These are phyloP conservation scores for Neurospora terricola DNA, from an alignment of 495 filamentous ascomycete genomes.

Conservation along the genomic window DNA sequence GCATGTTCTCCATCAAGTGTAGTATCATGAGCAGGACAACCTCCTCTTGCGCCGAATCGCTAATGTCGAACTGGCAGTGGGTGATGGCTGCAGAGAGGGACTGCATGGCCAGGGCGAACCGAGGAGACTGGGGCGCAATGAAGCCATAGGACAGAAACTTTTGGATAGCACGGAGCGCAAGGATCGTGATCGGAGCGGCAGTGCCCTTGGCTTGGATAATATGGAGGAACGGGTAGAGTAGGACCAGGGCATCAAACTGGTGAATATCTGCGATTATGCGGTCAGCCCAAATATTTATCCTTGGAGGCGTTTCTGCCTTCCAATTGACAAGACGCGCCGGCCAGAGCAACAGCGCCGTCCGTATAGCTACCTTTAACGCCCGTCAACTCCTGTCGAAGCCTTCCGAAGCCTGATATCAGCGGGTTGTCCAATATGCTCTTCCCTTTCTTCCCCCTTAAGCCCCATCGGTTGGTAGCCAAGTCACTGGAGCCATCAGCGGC, in stretches of 20 bases:
- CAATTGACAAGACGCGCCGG: not conserved
- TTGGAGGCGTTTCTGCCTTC: not conserved
- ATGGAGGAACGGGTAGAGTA: constrained; percentile 93
- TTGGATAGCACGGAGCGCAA: constrained; percentile 88
- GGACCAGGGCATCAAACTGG: constrained; percentile 76
- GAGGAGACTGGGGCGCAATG: constrained; percentile 69
- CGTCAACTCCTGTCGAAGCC: constrained; percentile 78
- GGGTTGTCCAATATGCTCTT: constrained; percentile 99
- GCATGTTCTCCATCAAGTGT: constrained; percentile 96
- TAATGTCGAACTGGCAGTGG: constrained; percentile 95
- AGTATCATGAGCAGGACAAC: constrained; percentile 88
- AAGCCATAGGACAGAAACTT: constrained; percentile 97
- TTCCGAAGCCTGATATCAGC: constrained; percentile 88
- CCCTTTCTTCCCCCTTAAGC: constrained; percentile 88
- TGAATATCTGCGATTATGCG: constrained; percentile 55
- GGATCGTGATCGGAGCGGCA: constrained; percentile 88
- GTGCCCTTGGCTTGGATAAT: constrained; percentile 95
- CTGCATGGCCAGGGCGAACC: constrained; percentile 87
- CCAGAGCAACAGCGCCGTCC: not conserved
- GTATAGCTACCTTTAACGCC: constrained; percentile 60
- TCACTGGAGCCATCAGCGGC: constrained; percentile 27
- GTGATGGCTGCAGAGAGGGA: constrained; percentile 89
- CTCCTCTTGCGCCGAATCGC: constrained; percentile 87
- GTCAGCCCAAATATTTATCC: constrained; percentile 5
- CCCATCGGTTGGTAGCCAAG: constrained; percentile 59